These are phyloP conservation scores for Alternaria arbusti DNA, from an alignment of 2,329 filamentous ascomycete species.

Conservation along the genomic window DNA sequence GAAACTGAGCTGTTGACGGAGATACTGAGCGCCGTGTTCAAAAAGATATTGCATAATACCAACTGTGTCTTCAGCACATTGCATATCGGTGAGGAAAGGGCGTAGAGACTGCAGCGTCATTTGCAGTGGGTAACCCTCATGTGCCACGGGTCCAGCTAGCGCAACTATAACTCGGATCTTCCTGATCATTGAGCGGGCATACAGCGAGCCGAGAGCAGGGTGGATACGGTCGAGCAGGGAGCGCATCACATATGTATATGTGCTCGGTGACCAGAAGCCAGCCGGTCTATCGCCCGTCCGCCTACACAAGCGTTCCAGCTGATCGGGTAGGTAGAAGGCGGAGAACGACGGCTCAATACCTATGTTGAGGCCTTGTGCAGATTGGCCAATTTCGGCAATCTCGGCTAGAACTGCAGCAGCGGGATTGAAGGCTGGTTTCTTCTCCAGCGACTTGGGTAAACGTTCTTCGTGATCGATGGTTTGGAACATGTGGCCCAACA, in stretches of 20 bases:
- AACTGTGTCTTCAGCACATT: conserved; percentile 89
- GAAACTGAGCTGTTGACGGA: conserved; percentile 73
- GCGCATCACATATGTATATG: conserved; percentile 76
- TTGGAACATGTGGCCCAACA: conserved; percentile 77
- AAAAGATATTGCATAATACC: conserved; percentile 87
- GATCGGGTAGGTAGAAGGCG: conserved; percentile 75
- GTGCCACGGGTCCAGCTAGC: conserved; percentile 75
- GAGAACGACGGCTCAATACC: conserved; percentile 89
- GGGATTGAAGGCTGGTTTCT: conserved; percentile 63
- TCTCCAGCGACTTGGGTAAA: conserved; percentile 58
- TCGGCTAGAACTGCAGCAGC: conserved; percentile 69
- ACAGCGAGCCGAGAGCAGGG: conserved; percentile 81
- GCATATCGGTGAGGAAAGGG: conserved; percentile 78
- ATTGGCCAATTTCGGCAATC: conserved; percentile 74
- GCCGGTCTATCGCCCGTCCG: conserved; percentile 67
- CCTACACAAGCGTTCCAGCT: conserved; percentile 79
- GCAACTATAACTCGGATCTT: conserved; percentile 84
- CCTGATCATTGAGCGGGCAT: conserved; percentile 84
- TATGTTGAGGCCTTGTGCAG: conserved; percentile 69
- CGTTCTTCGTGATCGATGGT: conserved; percentile 59
- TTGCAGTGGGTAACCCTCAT: conserved; percentile 82
- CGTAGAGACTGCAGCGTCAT: conserved; percentile 85
- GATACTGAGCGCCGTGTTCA: conserved; percentile 67
- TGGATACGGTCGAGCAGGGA: conserved; percentile 82
- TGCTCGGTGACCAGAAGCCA: conserved; percentile 75